Percentiles rank a stretch among this genome's conserved stretches.
These are phyloP conservation scores for Cordyceps militaris DNA, from an alignment of 2,329 filamentous ascomycete species.

Conservation along the genomic window DNA sequence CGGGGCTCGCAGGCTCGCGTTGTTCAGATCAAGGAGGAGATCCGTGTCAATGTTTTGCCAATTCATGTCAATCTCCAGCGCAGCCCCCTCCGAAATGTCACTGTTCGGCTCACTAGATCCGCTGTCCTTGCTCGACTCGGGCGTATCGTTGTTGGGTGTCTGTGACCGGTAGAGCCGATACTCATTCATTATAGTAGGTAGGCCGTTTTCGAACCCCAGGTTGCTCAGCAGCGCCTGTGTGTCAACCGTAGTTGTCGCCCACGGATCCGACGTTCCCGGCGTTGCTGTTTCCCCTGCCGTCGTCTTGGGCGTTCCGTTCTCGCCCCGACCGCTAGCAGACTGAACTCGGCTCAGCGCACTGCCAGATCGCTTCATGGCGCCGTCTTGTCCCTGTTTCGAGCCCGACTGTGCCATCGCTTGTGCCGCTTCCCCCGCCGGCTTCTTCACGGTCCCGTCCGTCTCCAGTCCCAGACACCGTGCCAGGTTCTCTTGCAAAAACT, in stretches of 20 bases:
- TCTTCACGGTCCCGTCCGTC: conserved; percentile 38
- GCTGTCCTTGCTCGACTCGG: conserved; percentile 56
- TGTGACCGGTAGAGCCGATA: conserved; percentile 46
- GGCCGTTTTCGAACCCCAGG: conserved; percentile 27
- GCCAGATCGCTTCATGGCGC: conserved; percentile 42
- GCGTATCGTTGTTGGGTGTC: conserved; percentile 57
- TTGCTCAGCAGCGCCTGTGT: conserved; percentile 35
- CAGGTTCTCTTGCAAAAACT: conserved; percentile 45
- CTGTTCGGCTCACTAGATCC: conserved; percentile 54
- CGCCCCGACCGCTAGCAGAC: conserved; percentile 20
- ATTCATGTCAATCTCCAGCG: conserved; percentile 45
- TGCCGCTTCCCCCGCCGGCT: conserved; percentile 16
- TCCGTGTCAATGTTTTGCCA: conserved; percentile 46
- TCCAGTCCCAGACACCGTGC: conserved; percentile 45
- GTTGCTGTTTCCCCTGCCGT: conserved; percentile 18
- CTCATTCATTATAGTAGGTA: conserved; percentile 43
- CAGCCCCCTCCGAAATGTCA: conserved; percentile 50
- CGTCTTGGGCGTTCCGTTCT: conserved; percentile 22
- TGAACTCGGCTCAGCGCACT: conserved; percentile 37
- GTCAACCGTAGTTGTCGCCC: conserved; percentile 43
- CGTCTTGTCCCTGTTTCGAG: conserved; percentile 43
- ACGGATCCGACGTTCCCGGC: conserved; percentile 21
- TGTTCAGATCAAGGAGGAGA: conserved; percentile 36
- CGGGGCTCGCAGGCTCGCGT: conserved; percentile 21
- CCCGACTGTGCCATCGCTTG: conserved; percentile 32